A percentile compares a stretch with the other conserved stretches of the same genome.
Conservation (phyloP, 805 yeast genomes). For the Ogataea glucozyma region DNA sequence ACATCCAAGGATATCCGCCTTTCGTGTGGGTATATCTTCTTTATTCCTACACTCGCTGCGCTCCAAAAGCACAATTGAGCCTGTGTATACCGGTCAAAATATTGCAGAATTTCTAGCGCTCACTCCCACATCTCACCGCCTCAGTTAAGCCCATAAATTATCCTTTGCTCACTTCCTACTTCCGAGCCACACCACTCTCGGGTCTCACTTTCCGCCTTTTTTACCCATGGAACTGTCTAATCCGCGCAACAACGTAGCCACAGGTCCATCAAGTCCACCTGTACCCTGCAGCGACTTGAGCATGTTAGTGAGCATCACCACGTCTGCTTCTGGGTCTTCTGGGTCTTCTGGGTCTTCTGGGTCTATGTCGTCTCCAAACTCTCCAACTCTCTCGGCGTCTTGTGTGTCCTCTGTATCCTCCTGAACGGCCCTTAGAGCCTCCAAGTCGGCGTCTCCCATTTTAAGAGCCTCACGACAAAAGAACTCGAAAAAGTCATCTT, state of each 20-base stretch:
- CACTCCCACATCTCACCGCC: no score
- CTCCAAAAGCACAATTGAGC: no score
- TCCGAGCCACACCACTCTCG: no score
- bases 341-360: not conserved
- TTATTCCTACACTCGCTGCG: no score
- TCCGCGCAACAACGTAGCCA: conserved; percentile 11
- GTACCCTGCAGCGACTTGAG: conserved; percentile 13
- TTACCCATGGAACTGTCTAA: no score
- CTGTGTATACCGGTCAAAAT: no score
- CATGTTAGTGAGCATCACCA: conserved; percentile 9
- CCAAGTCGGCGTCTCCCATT: conserved; percentile 47
- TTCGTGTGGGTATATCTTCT: no score
- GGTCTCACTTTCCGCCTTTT: no score
- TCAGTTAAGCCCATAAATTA: no score
- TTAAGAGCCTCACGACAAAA: conserved; percentile 57
- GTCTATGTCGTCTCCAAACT: not conserved
- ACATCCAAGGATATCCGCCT: no score
- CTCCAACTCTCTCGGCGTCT: not conserved
- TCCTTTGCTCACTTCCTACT: no score
- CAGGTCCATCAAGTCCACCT: conserved; percentile 12
- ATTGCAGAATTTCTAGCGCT: no score
- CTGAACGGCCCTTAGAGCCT: conserved; percentile 27
- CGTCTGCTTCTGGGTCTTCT: conserved; percentile 6
- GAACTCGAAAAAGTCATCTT: conserved; percentile 70
- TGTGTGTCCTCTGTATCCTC: conserved; percentile 1